These are phyloP conservation scores for Hypoxylon sp. DNA, from an alignment of 2,329 filamentous ascomycete genomes.

Conservation along the genomic window DNA sequence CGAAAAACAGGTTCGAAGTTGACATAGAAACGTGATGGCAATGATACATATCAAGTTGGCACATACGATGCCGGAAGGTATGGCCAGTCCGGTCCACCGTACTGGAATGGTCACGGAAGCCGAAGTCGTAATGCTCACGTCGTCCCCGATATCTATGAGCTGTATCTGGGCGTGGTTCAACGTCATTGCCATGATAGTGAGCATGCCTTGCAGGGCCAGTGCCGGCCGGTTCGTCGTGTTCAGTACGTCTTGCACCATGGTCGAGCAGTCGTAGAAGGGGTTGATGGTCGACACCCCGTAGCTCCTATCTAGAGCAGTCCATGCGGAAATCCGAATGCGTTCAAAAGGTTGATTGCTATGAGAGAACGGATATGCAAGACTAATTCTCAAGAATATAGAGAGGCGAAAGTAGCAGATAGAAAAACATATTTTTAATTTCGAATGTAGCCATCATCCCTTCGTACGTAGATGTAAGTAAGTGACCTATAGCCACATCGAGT, in stretches of 20 bases:
- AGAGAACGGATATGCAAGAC: too few relatives aligned
- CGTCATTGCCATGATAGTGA: slow-evolving; percentile 36
- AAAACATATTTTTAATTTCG: too few relatives aligned
- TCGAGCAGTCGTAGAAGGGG: slow-evolving; percentile 40
- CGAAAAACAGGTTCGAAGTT: slow-evolving; percentile 35
- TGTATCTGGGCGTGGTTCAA: slow-evolving; percentile 35
- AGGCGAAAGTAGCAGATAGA: too few relatives aligned
- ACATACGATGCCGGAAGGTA: slow-evolving; percentile 24
- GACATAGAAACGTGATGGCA: slow-evolving; percentile 32
- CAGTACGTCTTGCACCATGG: slow-evolving; percentile 35
- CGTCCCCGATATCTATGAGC: slow-evolving; percentile 27
- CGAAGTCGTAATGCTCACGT: slow-evolving; percentile 25
- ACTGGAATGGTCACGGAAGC: slow-evolving; percentile 25
- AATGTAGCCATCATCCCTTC: too few relatives aligned
- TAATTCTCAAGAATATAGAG: too few relatives aligned
- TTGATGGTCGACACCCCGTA: slow-evolving; percentile 34
- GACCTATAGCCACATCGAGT: background rate
- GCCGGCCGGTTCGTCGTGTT: slow-evolving; percentile 36
- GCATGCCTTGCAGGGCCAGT: slow-evolving; percentile 35
- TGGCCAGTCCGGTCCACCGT: slow-evolving; percentile 27
- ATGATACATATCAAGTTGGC: slow-evolving; percentile 33
- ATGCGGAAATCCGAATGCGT: too few relatives aligned
- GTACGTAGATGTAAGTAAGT: too few relatives aligned
- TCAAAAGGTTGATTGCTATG: too few relatives aligned
- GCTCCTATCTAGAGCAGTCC: too few relatives aligned